These are phyloP conservation scores for Capsella bursapastoris DNA, from an alignment of 345 rosid genomes.

Conservation along the genomic window DNA sequence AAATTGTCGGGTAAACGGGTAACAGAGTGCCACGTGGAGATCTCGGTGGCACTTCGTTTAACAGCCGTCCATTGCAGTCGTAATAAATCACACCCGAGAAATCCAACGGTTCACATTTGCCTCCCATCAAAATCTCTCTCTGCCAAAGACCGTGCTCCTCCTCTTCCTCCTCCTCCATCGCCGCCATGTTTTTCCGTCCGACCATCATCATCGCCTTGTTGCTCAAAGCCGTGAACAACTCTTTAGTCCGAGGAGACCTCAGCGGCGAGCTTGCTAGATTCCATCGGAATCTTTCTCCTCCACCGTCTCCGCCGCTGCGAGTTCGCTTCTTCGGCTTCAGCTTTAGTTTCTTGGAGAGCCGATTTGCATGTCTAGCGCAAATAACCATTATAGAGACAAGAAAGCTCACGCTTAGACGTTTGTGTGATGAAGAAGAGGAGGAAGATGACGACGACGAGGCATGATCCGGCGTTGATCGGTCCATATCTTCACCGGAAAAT, in stretches of 20 bases:
- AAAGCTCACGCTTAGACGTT: conserved; percentile 48
- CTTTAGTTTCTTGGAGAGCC: conserved; percentile 53
- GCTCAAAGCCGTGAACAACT: conserved; percentile 52
- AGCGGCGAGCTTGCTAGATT: conserved; percentile 35
- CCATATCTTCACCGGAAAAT: conserved; percentile 32
- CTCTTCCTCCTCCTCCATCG: conserved; percentile 13
- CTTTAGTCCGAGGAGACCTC: conserved; percentile 51
- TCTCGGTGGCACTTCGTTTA: conserved; percentile 61
- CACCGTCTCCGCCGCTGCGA: conserved; percentile 12
- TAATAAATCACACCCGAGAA: conserved; percentile 90
- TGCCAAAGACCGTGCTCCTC: conserved; percentile 75
- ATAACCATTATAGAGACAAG: conserved; percentile 55
- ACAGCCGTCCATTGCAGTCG: conserved; percentile 64
- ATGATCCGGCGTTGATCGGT: conserved; percentile 38
- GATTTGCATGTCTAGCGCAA: conserved; percentile 59
- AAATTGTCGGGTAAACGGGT: conserved; percentile 45
- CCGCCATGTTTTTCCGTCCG: conserved; percentile 39
- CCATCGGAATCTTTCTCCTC: conserved; percentile 25
- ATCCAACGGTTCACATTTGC: conserved; percentile 90
- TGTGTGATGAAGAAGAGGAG: conserved; percentile 40
- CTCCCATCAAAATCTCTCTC: conserved; percentile 88
- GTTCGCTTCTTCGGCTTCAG: conserved; percentile 34
- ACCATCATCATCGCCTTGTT: conserved; percentile 57
- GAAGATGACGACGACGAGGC: background rate
- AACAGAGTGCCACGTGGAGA: conserved; percentile 90